Percentiles rank a stretch among this genome's conserved stretches.
phyloP scores from a whole-genome alignment of 1,284 basidiomycete genomes.

The Cryptococcus maquisensis region DNA sequence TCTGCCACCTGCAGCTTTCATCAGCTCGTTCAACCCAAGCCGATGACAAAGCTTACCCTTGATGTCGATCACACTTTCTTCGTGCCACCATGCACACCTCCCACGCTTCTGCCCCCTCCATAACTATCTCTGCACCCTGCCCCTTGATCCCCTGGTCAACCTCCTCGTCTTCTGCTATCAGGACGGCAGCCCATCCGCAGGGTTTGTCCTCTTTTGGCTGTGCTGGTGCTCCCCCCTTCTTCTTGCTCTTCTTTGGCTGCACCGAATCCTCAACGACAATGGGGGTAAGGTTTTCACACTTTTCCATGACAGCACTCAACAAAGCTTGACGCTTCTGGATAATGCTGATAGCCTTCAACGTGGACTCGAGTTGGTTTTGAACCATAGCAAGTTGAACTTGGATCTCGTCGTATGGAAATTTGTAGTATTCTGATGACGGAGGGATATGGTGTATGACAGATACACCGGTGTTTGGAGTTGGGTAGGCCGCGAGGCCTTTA shows the following conservation, averaged over 20 bases:
- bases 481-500: conserved; percentile 23
- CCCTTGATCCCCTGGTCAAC: conserved; percentile 16
- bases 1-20: conserved; percentile 32
- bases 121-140: conserved; percentile 1
- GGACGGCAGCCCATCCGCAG: conserved; percentile 35
- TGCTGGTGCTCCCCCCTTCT: conserved; percentile 13
- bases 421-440: neutral
- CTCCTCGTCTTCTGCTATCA: conserved; percentile 32
- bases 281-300: conserved; percentile 16
- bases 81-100: conserved; percentile 21
- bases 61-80: conserved; percentile 39
- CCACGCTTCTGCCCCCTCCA: conserved; percentile 6
- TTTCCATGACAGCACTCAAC: conserved; percentile 18
- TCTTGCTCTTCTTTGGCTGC: conserved; percentile 19
- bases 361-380: conserved; percentile 12
- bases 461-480: conserved; percentile 23
- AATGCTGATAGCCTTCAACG: conserved; percentile 14
- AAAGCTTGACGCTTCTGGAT: conserved; percentile 30
- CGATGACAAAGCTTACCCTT: conserved; percentile 21
- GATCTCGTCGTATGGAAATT: neutral
- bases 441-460: conserved; percentile 15
- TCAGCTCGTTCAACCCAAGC: too few species aligned
- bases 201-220: conserved; percentile 25
- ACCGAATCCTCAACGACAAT: conserved; percentile 1
- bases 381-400: conserved; percentile 9